Conservation (phyloP, 2,329 filamentous ascomycete species). For the Hypoxylon rubiginosum region DNA sequence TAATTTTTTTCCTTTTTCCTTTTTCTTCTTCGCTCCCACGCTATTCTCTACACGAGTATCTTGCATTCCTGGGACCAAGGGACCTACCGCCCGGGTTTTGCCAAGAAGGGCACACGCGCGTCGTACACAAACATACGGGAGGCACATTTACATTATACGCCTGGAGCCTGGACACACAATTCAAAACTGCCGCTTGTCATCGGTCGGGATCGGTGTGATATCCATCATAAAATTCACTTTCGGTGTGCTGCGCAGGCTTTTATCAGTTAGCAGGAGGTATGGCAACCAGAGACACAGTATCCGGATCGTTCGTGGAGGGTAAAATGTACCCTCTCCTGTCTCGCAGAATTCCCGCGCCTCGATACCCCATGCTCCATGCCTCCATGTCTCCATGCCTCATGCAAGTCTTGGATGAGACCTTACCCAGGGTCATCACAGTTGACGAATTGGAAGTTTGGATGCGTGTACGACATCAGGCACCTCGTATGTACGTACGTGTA, state of each 20-base stretch:
- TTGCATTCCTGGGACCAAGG: constrained; percentile 29
- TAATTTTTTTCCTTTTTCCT: constrained; percentile 3
- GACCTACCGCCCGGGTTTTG: constrained; percentile 29
- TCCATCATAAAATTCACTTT: constrained; percentile 38
- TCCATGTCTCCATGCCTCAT: constrained; percentile 22
- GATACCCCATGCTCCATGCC: neutral
- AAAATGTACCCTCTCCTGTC: constrained; percentile 21
- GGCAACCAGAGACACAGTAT: constrained; percentile 23
- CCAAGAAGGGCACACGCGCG: constrained; percentile 37
- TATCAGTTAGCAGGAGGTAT: constrained; percentile 1
- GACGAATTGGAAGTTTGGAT: constrained; percentile 36
- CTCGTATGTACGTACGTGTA: neutral
- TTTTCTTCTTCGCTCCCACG: neutral
- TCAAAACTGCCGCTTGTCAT: constrained; percentile 28
- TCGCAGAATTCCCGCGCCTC: constrained; percentile 35
- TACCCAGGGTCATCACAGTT: constrained; percentile 29
- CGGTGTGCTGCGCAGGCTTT: constrained; percentile 31
- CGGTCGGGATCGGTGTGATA: constrained; percentile 25
- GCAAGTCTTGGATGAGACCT: constrained; percentile 39
- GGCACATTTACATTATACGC: constrained; percentile 13
- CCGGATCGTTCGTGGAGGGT: constrained; percentile 25
- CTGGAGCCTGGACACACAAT: neutral
- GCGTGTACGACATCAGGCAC: constrained; percentile 31
- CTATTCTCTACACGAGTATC: constrained; percentile 19
- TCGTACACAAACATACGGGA: constrained; percentile 35